Conservation (phyloP, 2,329 filamentous ascomycete genomes). For the Aureobasidium sp. region DNA sequence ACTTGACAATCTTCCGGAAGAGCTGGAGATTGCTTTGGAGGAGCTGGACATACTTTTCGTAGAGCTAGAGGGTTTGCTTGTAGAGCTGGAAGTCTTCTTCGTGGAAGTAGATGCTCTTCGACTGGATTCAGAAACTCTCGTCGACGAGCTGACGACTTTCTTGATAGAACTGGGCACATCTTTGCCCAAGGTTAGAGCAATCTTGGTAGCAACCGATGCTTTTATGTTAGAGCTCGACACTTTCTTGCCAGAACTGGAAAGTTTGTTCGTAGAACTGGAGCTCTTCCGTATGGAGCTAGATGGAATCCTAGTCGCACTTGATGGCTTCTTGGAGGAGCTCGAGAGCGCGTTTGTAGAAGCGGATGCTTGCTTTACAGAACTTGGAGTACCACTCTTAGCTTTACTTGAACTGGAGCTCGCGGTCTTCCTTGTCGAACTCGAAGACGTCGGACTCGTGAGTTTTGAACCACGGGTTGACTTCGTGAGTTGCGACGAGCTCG, state of each 20-base stretch:
- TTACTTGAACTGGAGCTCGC: neutral
- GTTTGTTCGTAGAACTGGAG: neutral
- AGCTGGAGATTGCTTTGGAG: neutral
- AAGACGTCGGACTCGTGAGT: neutral
- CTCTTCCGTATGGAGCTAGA: too few species aligned
- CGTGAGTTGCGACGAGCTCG: neutral
- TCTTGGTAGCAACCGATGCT: neutral
- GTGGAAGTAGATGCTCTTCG: neutral
- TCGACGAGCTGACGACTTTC: neutral
- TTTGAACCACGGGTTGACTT: neutral
- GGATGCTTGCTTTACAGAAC: neutral
- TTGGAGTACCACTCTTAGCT: neutral
- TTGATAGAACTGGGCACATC: neutral
- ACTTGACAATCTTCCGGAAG: neutral
- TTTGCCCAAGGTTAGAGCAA: neutral
- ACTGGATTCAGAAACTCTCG: neutral
- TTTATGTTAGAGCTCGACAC: neutral
- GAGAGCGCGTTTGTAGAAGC: neutral
- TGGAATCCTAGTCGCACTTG: neutral
- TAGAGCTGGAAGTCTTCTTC: neutral
- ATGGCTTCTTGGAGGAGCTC: neutral
- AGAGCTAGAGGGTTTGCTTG: neutral
- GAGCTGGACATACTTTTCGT: too few species aligned
- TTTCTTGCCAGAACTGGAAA: neutral
- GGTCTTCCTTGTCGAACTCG: neutral